Conservation (phyloP, 192 early-diverging fungal species). For the Pilobolus umbonatus region DNA sequence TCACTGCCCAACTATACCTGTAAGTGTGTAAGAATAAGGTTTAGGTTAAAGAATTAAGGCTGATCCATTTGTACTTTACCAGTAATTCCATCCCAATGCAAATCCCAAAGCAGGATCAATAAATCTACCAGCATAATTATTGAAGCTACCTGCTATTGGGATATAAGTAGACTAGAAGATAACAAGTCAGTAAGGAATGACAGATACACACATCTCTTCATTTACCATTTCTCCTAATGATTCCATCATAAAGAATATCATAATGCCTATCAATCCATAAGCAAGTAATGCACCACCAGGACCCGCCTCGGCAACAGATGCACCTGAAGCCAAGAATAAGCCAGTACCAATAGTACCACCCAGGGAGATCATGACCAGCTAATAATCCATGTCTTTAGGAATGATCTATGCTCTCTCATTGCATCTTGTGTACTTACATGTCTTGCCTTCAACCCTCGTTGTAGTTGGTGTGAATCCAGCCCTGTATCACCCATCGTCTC, state of each 20-base stretch:
- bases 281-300: conserved; percentile 76
- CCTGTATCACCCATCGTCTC: no score
- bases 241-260: conserved; percentile 71
- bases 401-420: background rate
- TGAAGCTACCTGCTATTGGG: conserved; percentile 80
- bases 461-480: conserved; percentile 39
- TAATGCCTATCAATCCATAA: conserved; percentile 63
- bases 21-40: conserved; percentile 22
- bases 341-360: conserved; percentile 80
- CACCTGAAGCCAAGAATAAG: conserved; percentile 77
- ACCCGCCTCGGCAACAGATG: conserved; percentile 69
- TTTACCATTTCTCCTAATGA: conserved; percentile 76
- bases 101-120: conserved; percentile 83
- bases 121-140: conserved; percentile 72
- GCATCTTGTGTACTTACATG: no score
- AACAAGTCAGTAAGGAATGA: background rate
- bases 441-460: conserved; percentile 64
- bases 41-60: background rate
- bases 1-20: conserved; percentile 35
- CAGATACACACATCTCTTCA: background rate
- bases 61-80: background rate
- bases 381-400: background rate
- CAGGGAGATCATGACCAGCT: conserved; percentile 56
- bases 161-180: conserved; percentile 58
- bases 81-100: conserved; percentile 63